These are phyloP conservation scores for Arthroderma uncinatum DNA, from an alignment of 2,329 filamentous ascomycete species.

Conservation along the genomic window DNA sequence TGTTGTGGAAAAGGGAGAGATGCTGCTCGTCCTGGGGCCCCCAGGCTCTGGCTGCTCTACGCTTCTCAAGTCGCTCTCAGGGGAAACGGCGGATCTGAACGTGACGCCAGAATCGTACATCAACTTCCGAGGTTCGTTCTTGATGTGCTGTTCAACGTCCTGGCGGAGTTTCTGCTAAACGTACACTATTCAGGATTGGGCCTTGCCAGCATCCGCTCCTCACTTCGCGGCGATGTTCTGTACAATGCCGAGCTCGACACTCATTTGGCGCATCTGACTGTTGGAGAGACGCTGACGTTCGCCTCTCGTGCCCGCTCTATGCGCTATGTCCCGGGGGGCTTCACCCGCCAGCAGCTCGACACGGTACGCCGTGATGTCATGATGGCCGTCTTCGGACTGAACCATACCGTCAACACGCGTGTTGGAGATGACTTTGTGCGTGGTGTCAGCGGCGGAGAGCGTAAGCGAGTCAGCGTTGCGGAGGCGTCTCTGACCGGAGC, in stretches of 20 bases:
- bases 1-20: not conserved
- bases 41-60: slow-evolving; percentile 58
- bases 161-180: slow-evolving; percentile 36
- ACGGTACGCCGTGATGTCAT: slow-evolving; percentile 35
- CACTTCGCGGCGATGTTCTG: slow-evolving; percentile 68
- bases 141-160: slow-evolving; percentile 9
- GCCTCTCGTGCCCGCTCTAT: slow-evolving; percentile 76
- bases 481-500: slow-evolving; percentile 69
- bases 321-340: slow-evolving; percentile 54
- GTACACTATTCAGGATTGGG: not conserved
- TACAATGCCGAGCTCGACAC: slow-evolving; percentile 82
- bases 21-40: slow-evolving; percentile 43
- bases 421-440: slow-evolving; percentile 77
- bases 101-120: slow-evolving; percentile 59
- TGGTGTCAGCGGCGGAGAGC: slow-evolving; percentile 67
- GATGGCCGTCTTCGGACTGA: slow-evolving; percentile 48
- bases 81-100: slow-evolving; percentile 68
- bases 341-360: slow-evolving; percentile 24
- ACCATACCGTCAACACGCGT: slow-evolving; percentile 71
- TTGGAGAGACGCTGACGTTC: slow-evolving; percentile 76
- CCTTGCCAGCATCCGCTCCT: slow-evolving; percentile 29
- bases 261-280: slow-evolving; percentile 73
- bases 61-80: slow-evolving; percentile 70
- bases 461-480: slow-evolving; percentile 69
- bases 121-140: slow-evolving; percentile 54